Conservation (phyloP, 495 filamentous ascomycete genomes). For the Aspergillus cristatus region DNA sequence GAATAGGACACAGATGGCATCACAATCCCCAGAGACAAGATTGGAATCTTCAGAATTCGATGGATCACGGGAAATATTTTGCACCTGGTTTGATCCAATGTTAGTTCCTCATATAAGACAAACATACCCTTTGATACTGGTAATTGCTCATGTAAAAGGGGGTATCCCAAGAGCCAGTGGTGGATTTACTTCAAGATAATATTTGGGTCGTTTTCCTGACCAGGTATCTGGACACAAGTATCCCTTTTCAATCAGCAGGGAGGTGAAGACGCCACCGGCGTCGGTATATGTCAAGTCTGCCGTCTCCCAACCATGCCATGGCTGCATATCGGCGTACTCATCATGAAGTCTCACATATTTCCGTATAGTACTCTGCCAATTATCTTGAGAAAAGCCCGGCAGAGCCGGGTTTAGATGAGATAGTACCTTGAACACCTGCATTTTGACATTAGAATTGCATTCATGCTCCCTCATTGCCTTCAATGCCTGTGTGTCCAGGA, state of each 20-base stretch:
- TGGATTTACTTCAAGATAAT: slow-evolving; percentile 44
- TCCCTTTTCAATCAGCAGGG: slow-evolving; percentile 20
- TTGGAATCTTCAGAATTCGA: too few relatives aligned
- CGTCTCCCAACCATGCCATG: slow-evolving; percentile 30
- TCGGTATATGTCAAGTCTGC: slow-evolving; percentile 36
- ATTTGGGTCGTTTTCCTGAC: slow-evolving; percentile 17
- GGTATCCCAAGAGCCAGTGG: slow-evolving; percentile 21
- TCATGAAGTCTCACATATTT: slow-evolving; percentile 21
- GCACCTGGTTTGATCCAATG: slow-evolving; percentile 14
- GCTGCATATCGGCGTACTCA: slow-evolving; percentile 23
- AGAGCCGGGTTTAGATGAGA: slow-evolving; percentile 13
- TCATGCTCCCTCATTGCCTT: too few relatives aligned
- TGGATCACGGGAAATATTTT: background rate
- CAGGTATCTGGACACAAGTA: too few relatives aligned
- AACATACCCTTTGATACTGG: slow-evolving; percentile 28
- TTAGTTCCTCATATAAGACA: background rate
- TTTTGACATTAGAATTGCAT: too few relatives aligned
- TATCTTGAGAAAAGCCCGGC: slow-evolving; percentile 16
- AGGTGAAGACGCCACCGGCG: slow-evolving; percentile 18
- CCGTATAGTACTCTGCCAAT: slow-evolving; percentile 39
- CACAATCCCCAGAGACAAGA: background rate
- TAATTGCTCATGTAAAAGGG: slow-evolving; percentile 34
- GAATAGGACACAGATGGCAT: slow-evolving; percentile 31
- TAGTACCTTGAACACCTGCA: slow-evolving; percentile 35
- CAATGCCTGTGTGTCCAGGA: too few relatives aligned